phyloP scores from a whole-genome alignment of 139 green algal genomes.

The Gonium pectorale region DNA sequence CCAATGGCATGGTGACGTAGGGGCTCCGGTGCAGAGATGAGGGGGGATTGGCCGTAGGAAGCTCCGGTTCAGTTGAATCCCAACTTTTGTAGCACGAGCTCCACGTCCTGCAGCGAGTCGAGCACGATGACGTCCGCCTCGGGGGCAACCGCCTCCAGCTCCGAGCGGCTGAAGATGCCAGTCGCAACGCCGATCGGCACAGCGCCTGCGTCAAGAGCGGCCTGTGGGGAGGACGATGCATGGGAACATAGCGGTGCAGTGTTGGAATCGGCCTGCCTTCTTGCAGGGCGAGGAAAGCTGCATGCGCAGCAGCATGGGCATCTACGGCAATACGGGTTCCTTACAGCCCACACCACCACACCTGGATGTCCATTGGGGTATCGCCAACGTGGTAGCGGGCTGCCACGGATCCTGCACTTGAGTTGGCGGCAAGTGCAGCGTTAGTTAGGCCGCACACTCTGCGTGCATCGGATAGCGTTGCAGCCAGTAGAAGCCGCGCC shows the following conservation, averaged over 20 bases:
- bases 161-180: conserved; percentile 75
- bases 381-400: conserved; percentile 80
- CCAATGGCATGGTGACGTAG: neutral
- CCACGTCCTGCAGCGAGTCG: conserved; percentile 48
- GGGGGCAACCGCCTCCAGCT: conserved; percentile 55
- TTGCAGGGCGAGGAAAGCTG: too few relatives aligned
- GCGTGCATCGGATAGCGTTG: too few relatives aligned
- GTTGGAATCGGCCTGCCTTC: too few relatives aligned
- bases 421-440: too few relatives aligned
- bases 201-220: conserved; percentile 73
- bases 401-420: neutral
- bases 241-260: too few relatives aligned
- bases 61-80: neutral
- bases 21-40: too few relatives aligned
- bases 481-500: too few relatives aligned
- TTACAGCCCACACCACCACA: neutral
- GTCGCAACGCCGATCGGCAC: conserved; percentile 81
- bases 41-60: neutral
- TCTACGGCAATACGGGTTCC: neutral
- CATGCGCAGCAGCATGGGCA: too few relatives aligned
- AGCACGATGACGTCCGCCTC: conserved; percentile 41
- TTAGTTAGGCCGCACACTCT: too few relatives aligned
- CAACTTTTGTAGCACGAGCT: conserved; percentile 13
- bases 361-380: conserved; percentile 86
- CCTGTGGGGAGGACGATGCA: too few relatives aligned